Evolutionary conservation across 441 rosid genomes (phyloP).

Genomic region (Brassica balearica): DNA sequence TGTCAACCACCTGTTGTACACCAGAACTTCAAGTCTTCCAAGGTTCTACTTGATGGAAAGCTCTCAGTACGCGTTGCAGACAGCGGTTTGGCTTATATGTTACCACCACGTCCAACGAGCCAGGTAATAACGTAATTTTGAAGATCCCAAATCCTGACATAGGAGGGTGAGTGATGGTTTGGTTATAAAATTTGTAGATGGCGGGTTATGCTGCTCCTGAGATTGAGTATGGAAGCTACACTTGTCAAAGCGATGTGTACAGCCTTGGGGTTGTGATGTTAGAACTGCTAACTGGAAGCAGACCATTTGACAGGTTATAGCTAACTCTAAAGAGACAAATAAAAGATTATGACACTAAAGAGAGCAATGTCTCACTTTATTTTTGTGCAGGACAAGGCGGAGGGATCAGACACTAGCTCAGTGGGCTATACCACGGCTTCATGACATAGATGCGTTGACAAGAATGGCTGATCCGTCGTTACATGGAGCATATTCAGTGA

Average conservation of each 20-base stretch:
- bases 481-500: slow-evolving; percentile 67
- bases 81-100: slow-evolving; percentile 72
- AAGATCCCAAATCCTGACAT: slow-evolving; percentile 3
- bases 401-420: slow-evolving; percentile 80
- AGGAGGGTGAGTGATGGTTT: slow-evolving; percentile 32
- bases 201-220: slow-evolving; percentile 69
- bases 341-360: slow-evolving; percentile 19
- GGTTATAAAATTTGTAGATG: slow-evolving; percentile 37
- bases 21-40: slow-evolving; percentile 76
- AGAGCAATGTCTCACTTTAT: slow-evolving; percentile 5
- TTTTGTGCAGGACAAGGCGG: slow-evolving; percentile 61
- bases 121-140: slow-evolving; percentile 52
- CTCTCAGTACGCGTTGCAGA: slow-evolving; percentile 71
- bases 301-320: slow-evolving; percentile 74
- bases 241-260: slow-evolving; percentile 87
- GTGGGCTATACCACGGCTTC: slow-evolving; percentile 91
- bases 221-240: slow-evolving; percentile 72
- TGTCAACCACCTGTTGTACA: slow-evolving; percentile 81
- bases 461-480: slow-evolving; percentile 84
- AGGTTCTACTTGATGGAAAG: slow-evolving; percentile 77
- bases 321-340: not conserved
- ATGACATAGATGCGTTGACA: slow-evolving; percentile 77
- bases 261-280: slow-evolving; percentile 96
- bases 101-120: slow-evolving; percentile 57
- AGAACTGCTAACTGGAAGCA: slow-evolving; percentile 84